Evolutionary conservation across 768 basidiomycete genomes (phyloP), one percentile per base, ranked within the genome.

Genomic region (Strobilomyces confusus): DNA sequence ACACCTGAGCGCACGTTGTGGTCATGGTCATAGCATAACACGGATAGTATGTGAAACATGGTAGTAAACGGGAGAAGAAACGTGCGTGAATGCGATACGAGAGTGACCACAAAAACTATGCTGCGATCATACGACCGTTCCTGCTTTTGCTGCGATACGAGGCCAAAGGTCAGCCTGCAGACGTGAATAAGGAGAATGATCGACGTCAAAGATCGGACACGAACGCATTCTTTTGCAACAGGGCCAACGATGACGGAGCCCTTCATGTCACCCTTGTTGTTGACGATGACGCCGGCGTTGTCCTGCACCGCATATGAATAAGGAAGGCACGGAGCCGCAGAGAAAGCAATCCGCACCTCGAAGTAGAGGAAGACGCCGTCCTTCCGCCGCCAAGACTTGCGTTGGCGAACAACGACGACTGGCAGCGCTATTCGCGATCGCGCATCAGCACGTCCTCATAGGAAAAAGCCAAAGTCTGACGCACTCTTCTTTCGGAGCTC

Each of bases 251-350:
- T 95, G 55, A 92, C 90, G 49, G 92, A 95, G 46, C 95, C 95
- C 81, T 99, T 99, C 97, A 99, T 99, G 79, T 99, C 97, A 66
- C 95, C 95, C 82, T 98, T 98, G 68, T 91, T 88, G 80, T 91
- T 88, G 80, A 98, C 93, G 58, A 95, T 95, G 51, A 95, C 94
- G 72, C 93, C 93, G 41, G 93, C 94, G 69, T 95, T 95, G 75
- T 95, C 92, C 87, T 87, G 36, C 26, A 26, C n/a, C n/a, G n/a
- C n/a, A n/a, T n/a, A n/a, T n/a, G n/a, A n/a, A n/a, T n/a, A n/a
- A n/a, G n/a, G 30, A 3, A 34, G 15, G 11, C 22, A 30, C 4
- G 13, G 11, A 12, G 1, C 36, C 5, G 2, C 8, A 3, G 14
- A 14, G 17, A 20, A 17, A 22, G 22, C 8, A 30, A 20, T 14